phyloP scores from a whole-genome alignment of 2,329 filamentous ascomycete genomes.

The Fusarium sp. region DNA sequence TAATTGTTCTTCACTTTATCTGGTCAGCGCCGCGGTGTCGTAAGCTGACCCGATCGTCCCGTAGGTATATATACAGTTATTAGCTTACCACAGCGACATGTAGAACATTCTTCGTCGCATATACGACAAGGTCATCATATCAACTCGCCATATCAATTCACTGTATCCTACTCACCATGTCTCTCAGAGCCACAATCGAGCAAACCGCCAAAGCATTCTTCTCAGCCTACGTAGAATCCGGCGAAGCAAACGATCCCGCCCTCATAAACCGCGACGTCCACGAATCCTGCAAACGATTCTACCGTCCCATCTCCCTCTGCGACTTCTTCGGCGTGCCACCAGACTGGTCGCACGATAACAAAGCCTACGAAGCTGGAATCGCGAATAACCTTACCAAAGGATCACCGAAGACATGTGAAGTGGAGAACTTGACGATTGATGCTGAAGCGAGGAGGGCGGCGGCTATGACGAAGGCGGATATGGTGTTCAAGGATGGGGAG shows the following conservation, averaged over 20 bases:
- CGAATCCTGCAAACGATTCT: background rate
- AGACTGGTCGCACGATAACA: background rate
- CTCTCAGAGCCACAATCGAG: background rate
- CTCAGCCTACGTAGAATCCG: background rate
- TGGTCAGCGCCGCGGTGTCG: background rate
- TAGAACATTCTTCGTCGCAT: no score
- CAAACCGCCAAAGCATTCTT: background rate
- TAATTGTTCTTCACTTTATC: background rate
- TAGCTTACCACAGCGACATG: background rate
- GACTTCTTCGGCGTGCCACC: background rate
- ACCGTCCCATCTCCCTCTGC: background rate
- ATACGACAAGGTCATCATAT: no score
- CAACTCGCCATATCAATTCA: no score
- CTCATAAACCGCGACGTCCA: background rate
- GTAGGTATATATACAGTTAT: background rate
- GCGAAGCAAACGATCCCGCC: background rate
- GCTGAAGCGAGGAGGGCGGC: background rate
- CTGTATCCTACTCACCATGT: background rate
- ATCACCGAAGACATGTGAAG: background rate
- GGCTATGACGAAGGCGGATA: background rate
- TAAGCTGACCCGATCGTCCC: background rate
- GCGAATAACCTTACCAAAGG: background rate
- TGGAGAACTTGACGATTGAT: background rate
- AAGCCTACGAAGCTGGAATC: background rate
- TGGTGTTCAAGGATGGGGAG: constrained; percentile 2